Conservation (phyloP, 139 green algal species). For the Coelastrella sp. region DNA sequence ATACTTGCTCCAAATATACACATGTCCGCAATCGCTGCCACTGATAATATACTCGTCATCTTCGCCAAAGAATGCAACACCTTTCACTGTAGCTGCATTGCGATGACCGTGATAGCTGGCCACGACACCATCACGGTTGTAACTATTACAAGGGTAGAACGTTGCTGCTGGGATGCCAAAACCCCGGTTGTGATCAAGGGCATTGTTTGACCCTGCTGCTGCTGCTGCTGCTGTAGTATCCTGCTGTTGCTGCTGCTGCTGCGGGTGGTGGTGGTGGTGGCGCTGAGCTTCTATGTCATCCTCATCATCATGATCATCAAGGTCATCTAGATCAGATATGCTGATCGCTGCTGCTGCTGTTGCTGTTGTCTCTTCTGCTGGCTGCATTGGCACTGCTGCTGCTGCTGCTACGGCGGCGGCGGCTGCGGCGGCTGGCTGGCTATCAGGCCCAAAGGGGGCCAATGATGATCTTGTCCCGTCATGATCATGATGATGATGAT, state of each 20-base stretch:
- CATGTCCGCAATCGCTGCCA: slow-evolving; percentile 65
- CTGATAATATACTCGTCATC: slow-evolving; percentile 66
- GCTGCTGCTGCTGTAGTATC: slow-evolving; percentile 18
- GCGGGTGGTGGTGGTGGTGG: slow-evolving; percentile 25
- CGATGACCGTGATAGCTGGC: slow-evolving; percentile 64
- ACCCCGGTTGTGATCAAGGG: not conserved
- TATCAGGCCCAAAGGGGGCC: too few species aligned
- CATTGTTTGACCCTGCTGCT: not conserved
- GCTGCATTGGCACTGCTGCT: slow-evolving; percentile 8
- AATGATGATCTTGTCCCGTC: too few species aligned
- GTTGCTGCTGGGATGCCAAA: slow-evolving; percentile 5
- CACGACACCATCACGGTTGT: slow-evolving; percentile 35
- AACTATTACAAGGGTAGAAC: slow-evolving; percentile 16
- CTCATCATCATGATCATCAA: not conserved
- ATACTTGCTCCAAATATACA: slow-evolving; percentile 40
- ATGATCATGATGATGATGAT: too few species aligned
- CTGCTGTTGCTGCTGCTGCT: slow-evolving; percentile 28
- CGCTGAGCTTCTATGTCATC: not conserved
- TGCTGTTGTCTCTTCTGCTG: slow-evolving; percentile 8
- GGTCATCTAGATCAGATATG: not conserved
- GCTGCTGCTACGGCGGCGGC: slow-evolving; percentile 40
- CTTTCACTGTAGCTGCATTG: slow-evolving; percentile 67
- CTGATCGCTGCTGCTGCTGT: not conserved
- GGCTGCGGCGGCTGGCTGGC: too few species aligned
- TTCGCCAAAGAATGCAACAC: slow-evolving; percentile 54